Conservation (phyloP, 106 monocot genomes). For the Acanthochlamys bracteata region DNA sequence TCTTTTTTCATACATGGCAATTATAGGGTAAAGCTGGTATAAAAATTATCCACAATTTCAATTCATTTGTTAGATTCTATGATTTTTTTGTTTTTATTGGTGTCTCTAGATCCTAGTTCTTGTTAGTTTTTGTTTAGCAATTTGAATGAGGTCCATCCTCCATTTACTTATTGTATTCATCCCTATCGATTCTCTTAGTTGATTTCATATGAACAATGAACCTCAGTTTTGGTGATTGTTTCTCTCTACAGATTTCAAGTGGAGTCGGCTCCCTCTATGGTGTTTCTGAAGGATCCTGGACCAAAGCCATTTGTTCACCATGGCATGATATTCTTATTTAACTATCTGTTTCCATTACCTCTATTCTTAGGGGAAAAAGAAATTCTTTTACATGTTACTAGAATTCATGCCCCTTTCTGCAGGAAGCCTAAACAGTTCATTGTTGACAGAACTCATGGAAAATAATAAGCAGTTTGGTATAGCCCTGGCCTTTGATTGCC, state of each 20-base stretch:
- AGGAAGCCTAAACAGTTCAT: slow-evolving; percentile 59
- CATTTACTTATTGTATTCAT: too few relatives aligned
- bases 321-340: slow-evolving; percentile 38
- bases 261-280: slow-evolving; percentile 85
- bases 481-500: background rate
- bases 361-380: background rate
- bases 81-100: too few relatives aligned
- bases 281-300: slow-evolving; percentile 69
- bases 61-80: too few relatives aligned
- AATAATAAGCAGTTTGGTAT: slow-evolving; percentile 77
- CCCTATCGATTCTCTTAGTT: too few relatives aligned
- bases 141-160: too few relatives aligned
- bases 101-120: too few relatives aligned
- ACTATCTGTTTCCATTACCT: background rate
- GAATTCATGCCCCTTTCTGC: slow-evolving; percentile 12
- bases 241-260: slow-evolving; percentile 57
- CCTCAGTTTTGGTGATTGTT: too few relatives aligned
- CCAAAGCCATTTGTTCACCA: slow-evolving; percentile 65
- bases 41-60: too few relatives aligned
- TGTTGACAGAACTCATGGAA: slow-evolving; percentile 56
- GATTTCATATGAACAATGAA: too few relatives aligned
- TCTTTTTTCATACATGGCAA: too few relatives aligned
- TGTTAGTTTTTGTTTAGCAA: too few relatives aligned
- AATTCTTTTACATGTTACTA: background rate
- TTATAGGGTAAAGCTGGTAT: too few relatives aligned